Percentiles rank a stretch among this genome's conserved stretches.
Evolutionary conservation across 1,139 yeast genomes (phyloP).

Genomic region (Saccharomyces hybrid): DNA sequence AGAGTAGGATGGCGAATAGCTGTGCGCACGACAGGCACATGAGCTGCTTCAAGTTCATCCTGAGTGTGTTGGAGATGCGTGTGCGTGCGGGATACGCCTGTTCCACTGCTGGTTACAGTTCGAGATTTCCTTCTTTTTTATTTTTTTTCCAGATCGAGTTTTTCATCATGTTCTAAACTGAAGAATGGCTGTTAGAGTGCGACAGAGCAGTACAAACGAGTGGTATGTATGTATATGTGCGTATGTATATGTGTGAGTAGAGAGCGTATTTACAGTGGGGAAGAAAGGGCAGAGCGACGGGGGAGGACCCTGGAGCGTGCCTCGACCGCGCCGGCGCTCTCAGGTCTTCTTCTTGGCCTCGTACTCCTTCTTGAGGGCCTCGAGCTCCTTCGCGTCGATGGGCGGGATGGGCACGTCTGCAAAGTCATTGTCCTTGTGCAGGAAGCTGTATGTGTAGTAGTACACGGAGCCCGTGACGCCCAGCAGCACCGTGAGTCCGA

Average conservation of each 20-base stretch:
- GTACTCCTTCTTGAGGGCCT: conserved; percentile 61
- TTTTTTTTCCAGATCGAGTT: neutral
- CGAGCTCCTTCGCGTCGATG: conserved; percentile 67
- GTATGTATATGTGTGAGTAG: neutral
- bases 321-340: conserved; percentile 11
- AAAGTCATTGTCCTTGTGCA: conserved; percentile 71
- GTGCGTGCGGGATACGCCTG: neutral
- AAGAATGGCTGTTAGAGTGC: neutral
- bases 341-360: conserved; percentile 37
- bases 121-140: neutral
- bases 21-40: conserved; percentile 1
- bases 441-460: conserved; percentile 60
- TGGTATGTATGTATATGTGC: neutral
- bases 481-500: conserved; percentile 49
- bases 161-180: neutral
- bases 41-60: neutral
- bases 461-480: conserved; percentile 66
- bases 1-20: conserved; percentile 2
- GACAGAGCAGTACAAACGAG: neutral
- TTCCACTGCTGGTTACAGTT: neutral
- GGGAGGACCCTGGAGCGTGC: conserved; percentile 1
- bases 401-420: conserved; percentile 92
- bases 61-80: neutral
- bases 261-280: conserved; percentile 1
- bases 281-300: neutral